Conservation (phyloP, 2,329 filamentous ascomycete genomes). For the Nigrospora oryzae region DNA sequence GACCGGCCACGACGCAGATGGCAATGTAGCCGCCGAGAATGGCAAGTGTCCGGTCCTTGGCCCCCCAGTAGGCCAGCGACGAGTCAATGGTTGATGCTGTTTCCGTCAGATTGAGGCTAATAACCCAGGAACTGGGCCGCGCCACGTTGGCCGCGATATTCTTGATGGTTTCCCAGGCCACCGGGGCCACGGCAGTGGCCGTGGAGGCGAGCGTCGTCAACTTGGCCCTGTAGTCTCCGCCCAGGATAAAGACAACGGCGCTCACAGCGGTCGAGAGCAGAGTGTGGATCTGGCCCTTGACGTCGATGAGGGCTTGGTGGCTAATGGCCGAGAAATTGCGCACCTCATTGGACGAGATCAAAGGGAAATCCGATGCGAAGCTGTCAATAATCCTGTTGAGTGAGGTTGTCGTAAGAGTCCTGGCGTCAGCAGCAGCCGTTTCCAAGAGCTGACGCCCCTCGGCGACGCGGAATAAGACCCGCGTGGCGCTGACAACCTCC, state of each 20-base stretch:
- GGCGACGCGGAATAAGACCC: conserved; percentile 22
- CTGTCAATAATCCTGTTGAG: conserved; percentile 38
- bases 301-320: conserved; percentile 56
- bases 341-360: conserved; percentile 51
- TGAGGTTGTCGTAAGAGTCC: conserved; percentile 11
- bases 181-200: conserved; percentile 9
- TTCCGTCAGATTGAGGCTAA: conserved; percentile 41
- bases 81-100: conserved; percentile 35
- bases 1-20: conserved; percentile 62
- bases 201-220: conserved; percentile 11
- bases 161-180: conserved; percentile 16
- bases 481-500: conserved; percentile 28
- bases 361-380: conserved; percentile 40
- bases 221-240: conserved; percentile 30
- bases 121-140: conserved; percentile 48
- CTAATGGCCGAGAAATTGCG: conserved; percentile 71
- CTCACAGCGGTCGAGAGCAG: conserved; percentile 29
- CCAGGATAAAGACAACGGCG: conserved; percentile 32
- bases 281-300: conserved; percentile 44
- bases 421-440: conserved; percentile 12
- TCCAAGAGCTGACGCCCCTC: conserved; percentile 14
- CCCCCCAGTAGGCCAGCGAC: conserved; percentile 58
- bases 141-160: conserved; percentile 25
- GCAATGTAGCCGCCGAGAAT: conserved; percentile 76
- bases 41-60: conserved; percentile 58